Percentiles rank a stretch among this genome's conserved stretches.
These are phyloP conservation scores for Dendrocalamus sinicus DNA, from an alignment of 176 grass and related monocot species.

Conservation along the genomic window DNA sequence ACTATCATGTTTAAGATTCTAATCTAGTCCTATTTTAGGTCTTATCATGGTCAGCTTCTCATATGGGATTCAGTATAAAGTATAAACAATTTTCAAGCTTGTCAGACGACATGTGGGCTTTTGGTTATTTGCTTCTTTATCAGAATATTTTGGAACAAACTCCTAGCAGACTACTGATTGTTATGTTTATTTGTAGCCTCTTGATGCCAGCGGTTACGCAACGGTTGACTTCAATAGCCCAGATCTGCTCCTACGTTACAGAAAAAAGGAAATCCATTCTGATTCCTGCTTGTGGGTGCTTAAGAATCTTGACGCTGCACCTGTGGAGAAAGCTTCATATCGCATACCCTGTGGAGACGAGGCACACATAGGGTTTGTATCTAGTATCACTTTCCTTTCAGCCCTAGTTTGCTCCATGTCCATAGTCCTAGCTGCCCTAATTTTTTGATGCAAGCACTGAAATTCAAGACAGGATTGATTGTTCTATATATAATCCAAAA, in stretches of 20 bases:
- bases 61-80: slow-evolving; percentile 17
- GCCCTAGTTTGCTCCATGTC: slow-evolving; percentile 74
- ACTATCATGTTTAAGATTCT: slow-evolving; percentile 19
- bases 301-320: slow-evolving; percentile 20
- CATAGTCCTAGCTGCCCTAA: slow-evolving; percentile 59
- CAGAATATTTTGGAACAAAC: slow-evolving; percentile 14
- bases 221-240: slow-evolving; percentile 54
- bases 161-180: slow-evolving; percentile 3
- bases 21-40: background rate
- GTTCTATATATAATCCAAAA: background rate
- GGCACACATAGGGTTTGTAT: slow-evolving; percentile 64
- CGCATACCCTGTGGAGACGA: slow-evolving; percentile 71
- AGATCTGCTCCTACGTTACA: slow-evolving; percentile 64
- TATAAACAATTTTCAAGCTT: slow-evolving; percentile 11
- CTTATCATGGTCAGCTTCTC: background rate
- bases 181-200: slow-evolving; percentile 59
- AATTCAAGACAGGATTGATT: background rate
- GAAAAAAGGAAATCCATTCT: slow-evolving; percentile 42
- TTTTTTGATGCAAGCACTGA: slow-evolving; percentile 25
- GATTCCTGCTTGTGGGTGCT: slow-evolving; percentile 53
- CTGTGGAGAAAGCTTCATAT: slow-evolving; percentile 54
- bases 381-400: slow-evolving; percentile 66
- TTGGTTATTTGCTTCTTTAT: background rate
- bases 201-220: slow-evolving; percentile 61
- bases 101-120: background rate